Percentiles rank a stretch among this genome's conserved stretches.
These are phyloP conservation scores for Eucalyptus sp. DNA, from an alignment of 345 rosid species.

Conservation along the genomic window DNA sequence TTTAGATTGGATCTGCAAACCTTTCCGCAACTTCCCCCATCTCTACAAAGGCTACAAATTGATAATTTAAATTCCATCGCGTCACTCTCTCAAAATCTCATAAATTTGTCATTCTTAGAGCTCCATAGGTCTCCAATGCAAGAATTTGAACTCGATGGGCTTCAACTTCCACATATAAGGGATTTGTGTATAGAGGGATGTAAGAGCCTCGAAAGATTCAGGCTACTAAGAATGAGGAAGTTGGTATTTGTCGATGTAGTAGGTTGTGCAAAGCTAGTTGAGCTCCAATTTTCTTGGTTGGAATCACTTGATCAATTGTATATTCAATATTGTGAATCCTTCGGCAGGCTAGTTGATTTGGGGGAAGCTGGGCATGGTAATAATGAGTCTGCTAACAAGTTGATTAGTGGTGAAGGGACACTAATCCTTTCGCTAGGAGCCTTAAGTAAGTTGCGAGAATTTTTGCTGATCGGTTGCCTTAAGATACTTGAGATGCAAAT, in stretches of 20 bases:
- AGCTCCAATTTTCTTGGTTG: neutral
- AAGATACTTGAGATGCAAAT: no score
- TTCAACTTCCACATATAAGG: neutral
- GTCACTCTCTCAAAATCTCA: neutral
- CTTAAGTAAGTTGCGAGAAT: accelerated
- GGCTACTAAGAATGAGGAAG: neutral
- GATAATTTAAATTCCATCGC: neutral
- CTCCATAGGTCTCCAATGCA: neutral
- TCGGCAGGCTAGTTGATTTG: neutral
- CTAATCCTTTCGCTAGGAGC: accelerated
- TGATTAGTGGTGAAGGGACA: neutral
- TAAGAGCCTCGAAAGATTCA: no score
- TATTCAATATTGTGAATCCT: accelerated
- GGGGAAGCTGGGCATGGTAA: neutral
- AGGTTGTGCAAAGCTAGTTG: accelerated
- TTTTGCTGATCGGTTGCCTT: accelerated
- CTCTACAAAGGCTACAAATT: neutral
- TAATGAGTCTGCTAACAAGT: neutral
- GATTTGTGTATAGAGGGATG: no score
- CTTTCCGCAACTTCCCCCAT: neutral
- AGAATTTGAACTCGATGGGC: neutral
- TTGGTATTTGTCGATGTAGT: neutral
- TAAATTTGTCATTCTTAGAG: neutral
- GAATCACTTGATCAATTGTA: neutral
- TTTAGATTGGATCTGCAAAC: neutral